Evolutionary conservation across 73 alveolate species (phyloP).

Genomic region (Tetrahymena malaccensis): DNA sequence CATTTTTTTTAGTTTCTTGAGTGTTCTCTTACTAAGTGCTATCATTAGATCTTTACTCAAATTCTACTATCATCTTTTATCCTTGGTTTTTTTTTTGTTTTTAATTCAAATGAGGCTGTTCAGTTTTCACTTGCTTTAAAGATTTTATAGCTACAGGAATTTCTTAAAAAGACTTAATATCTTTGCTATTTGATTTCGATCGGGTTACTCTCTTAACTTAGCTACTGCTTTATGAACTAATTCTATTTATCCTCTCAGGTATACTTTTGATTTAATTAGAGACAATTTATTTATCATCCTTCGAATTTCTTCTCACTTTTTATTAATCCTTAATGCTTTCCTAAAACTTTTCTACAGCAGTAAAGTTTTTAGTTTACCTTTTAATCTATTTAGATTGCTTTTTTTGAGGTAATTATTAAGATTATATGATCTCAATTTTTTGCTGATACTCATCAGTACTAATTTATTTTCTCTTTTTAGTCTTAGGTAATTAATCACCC

Average conservation of each 20-base stretch:
- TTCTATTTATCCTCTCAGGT: neutral
- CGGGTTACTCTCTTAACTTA: neutral
- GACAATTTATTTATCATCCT: neutral
- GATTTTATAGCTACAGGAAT: neutral
- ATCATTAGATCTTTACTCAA: neutral
- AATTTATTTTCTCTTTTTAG: neutral
- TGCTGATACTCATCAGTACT: neutral
- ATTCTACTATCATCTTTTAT: neutral
- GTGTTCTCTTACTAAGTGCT: neutral
- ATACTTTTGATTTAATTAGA: neutral
- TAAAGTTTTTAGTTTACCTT: neutral
- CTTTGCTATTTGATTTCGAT: neutral
- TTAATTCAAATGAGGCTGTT: neutral
- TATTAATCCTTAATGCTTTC: neutral
- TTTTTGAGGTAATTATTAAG: neutral
- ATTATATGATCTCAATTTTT: neutral
- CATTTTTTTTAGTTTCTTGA: neutral
- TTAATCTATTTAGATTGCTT: neutral
- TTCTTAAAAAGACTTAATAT: neutral
- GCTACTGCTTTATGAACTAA: neutral
- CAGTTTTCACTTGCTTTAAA: neutral
- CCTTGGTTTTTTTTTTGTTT: neutral
- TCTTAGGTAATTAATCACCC: neutral
- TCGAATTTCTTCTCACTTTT: neutral
- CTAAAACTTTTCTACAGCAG: neutral